Evolutionary conservation across 495 filamentous ascomycete genomes (phyloP).

Genomic region (Penicillium lividum): DNA sequence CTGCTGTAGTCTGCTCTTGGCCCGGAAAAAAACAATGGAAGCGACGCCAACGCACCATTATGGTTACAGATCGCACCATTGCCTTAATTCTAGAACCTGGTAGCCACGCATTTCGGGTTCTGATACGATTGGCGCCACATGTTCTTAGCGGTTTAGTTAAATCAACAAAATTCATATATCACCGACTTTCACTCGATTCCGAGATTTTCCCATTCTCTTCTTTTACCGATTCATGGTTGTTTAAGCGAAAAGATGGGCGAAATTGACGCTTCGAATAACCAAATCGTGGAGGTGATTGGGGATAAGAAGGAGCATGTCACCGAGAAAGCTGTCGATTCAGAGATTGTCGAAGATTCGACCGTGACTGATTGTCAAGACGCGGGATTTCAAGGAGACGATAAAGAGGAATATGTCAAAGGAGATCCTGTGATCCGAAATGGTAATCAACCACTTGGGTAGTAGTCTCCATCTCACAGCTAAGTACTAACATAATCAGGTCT

Average conservation of each 20-base stretch:
- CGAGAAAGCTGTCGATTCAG: neutral
- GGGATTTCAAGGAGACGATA: slow-evolving; percentile 2
- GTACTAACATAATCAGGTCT: slow-evolving; percentile 14
- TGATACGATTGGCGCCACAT: neutral
- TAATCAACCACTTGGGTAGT: slow-evolving; percentile 4
- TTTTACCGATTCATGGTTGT: neutral
- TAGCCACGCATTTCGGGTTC: neutral
- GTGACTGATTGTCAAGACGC: neutral
- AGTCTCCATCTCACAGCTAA: neutral
- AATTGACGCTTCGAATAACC: neutral
- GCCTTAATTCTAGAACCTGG: neutral
- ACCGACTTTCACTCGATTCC: neutral
- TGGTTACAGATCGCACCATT: neutral
- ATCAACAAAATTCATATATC: neutral
- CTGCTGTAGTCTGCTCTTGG: neutral
- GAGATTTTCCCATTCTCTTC: neutral
- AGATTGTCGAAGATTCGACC: neutral
- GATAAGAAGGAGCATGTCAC: neutral
- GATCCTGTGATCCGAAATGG: slow-evolving; percentile 42
- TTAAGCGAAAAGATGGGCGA: neutral
- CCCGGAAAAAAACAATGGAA: neutral
- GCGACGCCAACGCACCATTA: neutral
- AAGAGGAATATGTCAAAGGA: slow-evolving; percentile 24
- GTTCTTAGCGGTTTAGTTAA: neutral
- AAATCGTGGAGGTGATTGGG: neutral